A percentile compares a stretch with the other conserved stretches of the same genome.
These are phyloP conservation scores for Apiotrichum sp. DNA, from an alignment of 1,284 basidiomycete genomes.

Conservation along the genomic window DNA sequence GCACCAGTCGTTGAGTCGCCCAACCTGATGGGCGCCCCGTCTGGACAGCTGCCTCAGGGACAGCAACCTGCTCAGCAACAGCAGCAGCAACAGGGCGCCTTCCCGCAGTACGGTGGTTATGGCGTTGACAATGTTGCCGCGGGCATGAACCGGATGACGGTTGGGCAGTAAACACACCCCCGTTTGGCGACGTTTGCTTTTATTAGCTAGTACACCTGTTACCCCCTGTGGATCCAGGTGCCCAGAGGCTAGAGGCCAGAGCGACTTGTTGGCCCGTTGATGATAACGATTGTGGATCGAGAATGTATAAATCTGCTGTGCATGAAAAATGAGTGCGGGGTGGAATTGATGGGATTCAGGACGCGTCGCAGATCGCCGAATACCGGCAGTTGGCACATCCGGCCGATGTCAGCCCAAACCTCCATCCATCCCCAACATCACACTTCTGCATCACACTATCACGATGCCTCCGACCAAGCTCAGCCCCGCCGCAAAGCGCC, in stretches of 20 bases:
- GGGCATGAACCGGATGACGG: conserved; percentile 34
- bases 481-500: not conserved
- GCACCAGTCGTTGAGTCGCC: not conserved
- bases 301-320: not conserved
- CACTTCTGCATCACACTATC: too few species aligned
- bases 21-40: not conserved
- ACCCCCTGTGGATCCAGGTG: not conserved
- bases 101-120: conserved; percentile 2
- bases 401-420: too few species aligned
- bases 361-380: too few species aligned
- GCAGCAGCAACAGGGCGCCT: conserved; percentile 14
- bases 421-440: too few species aligned
- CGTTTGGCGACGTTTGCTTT: too few species aligned
- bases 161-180: conserved; percentile 15
- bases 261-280: not conserved
- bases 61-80: conserved; percentile 14
- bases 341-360: too few species aligned
- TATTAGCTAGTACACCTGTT: too few species aligned
- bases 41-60: not conserved
- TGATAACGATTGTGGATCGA: not conserved
- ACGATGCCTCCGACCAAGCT: not conserved
- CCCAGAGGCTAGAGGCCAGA: too few species aligned
- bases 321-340: too few species aligned
- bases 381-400: too few species aligned
- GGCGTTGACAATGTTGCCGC: conserved; percentile 26